Base-by-base conservation (phyloP, 345 rosid species). In the Lepidium africanum region DNA sequence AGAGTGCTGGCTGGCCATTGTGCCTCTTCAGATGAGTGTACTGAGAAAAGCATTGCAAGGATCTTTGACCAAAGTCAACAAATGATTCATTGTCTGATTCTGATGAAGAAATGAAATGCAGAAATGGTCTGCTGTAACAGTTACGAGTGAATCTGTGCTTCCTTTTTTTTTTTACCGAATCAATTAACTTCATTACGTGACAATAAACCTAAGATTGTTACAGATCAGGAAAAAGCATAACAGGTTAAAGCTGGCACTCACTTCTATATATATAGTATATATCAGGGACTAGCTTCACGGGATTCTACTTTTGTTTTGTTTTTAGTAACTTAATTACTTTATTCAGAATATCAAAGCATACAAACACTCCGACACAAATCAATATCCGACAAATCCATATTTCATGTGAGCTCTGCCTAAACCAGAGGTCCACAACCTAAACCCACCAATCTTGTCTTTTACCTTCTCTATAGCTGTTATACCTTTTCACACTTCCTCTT, bases 381-480 rank as follows among this genome's bases (percentile, higher is more conserved):
- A 60, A 46, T 68, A 43, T 63, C 58, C 54, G 78, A 67, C 73
- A 75, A 75, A 75, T 54, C 74, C 65, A 59, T 47, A 63, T 55
- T 36, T 65, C 79, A 76, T 71, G 79, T 76, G 33, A 30, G 79
- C 76, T 59, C 72, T 55, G 73, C 53, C 58, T 50, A 65, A 65
- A 55, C 19, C 52, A 70, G 49, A 65, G 66, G 71, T 65, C 77
- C 72, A 71, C 70, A 76, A 69, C 69, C 58, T 30, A 63, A 54
- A 75, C 75, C 55, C 17, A 77, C 53, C 53, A 82, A 70, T 52
- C 76, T 75, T 45, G 79, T 71, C 76, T 66, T 60, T 76, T 71
- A 70, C 63, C 69, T 39, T 35, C 70, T 58, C 51, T 52, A 27
- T 53, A 76, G 76, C 76, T 76, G 79, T 70, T 5, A 57, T 13